A percentile compares a stretch with the other conserved stretches of the same genome.
phyloP scores from a whole-genome alignment of 1,139 yeast species.

The Suhomyces bokatorum region DNA sequence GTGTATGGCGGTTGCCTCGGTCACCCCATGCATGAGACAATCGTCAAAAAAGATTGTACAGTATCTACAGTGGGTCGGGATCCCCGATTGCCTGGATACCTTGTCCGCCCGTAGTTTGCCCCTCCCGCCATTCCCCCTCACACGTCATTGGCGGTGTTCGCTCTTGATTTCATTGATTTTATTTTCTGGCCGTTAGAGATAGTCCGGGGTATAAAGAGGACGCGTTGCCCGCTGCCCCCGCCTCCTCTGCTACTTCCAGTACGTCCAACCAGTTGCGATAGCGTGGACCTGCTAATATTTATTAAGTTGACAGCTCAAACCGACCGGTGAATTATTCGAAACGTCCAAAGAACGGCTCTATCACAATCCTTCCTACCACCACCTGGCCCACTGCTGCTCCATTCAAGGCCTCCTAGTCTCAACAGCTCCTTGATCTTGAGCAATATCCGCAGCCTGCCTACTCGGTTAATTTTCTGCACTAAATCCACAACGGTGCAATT shows the following conservation, averaged over 20 bases:
- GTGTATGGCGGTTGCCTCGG: not conserved
- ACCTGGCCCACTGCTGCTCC: no score
- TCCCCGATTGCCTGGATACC: not conserved
- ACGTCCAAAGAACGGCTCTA: no score
- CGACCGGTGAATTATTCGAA: no score
- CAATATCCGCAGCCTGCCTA: no score
- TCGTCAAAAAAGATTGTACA: not conserved
- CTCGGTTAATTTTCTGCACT: no score
- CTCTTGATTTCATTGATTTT: not conserved
- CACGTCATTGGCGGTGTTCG: not conserved
- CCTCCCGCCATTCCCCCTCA: not conserved
- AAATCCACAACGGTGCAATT: no score
- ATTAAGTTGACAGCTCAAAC: no score
- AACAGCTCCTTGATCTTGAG: no score
- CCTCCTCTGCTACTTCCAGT: not conserved
- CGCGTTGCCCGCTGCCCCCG: not conserved
- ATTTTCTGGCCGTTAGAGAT: not conserved
- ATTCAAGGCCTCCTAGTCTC: no score
- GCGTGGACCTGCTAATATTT: no score
- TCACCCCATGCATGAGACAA: slow-evolving; percentile 1
- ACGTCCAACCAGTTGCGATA: no score
- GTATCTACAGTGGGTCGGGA: not conserved
- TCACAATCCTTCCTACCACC: no score
- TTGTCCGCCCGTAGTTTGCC: not conserved
- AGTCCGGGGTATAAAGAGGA: not conserved